Conservation (phyloP, 106 monocot species). For the Dendrobium officinale region DNA sequence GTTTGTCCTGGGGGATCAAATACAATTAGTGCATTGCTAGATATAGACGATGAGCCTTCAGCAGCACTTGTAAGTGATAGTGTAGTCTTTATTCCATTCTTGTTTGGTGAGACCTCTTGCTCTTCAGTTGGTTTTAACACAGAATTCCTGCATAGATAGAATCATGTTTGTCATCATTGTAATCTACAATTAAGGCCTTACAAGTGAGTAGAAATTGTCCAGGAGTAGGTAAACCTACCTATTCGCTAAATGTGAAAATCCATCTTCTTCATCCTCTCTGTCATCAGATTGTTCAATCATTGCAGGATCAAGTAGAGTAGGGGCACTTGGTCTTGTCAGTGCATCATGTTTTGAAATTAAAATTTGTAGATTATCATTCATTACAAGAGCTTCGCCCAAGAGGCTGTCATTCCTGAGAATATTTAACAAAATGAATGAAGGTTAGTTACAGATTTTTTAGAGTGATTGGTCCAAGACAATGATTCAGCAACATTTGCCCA, state of each 20-base stretch:
- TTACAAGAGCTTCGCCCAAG: slow-evolving; percentile 37
- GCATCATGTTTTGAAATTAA: slow-evolving; percentile 44
- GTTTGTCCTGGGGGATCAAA: slow-evolving; percentile 31
- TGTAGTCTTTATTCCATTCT: slow-evolving; percentile 14
- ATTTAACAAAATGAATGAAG: neutral
- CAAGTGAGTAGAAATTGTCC: neutral
- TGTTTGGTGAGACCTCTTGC: slow-evolving; percentile 17
- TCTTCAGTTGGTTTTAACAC: slow-evolving; percentile 12
- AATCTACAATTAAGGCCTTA: neutral
- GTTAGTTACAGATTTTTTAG: neutral
- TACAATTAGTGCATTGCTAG: slow-evolving; percentile 26
- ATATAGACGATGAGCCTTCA: slow-evolving; percentile 19
- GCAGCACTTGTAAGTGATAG: slow-evolving; percentile 7
- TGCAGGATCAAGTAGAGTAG: neutral
- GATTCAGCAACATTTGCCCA: neutral
- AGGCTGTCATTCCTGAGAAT: slow-evolving; percentile 55
- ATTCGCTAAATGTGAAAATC: slow-evolving; percentile 38
- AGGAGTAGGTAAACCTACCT: slow-evolving; percentile 19
- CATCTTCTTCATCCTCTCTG: slow-evolving; percentile 40
- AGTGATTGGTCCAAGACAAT: neutral
- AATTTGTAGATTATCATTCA: slow-evolving; percentile 60
- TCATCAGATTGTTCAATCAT: neutral
- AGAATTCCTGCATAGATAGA: slow-evolving; percentile 25
- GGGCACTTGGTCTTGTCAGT: neutral
- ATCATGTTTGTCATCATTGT: neutral